Evolutionary conservation across 768 basidiomycete species (phyloP).

Genomic region (Naganishia randhawae): DNA sequence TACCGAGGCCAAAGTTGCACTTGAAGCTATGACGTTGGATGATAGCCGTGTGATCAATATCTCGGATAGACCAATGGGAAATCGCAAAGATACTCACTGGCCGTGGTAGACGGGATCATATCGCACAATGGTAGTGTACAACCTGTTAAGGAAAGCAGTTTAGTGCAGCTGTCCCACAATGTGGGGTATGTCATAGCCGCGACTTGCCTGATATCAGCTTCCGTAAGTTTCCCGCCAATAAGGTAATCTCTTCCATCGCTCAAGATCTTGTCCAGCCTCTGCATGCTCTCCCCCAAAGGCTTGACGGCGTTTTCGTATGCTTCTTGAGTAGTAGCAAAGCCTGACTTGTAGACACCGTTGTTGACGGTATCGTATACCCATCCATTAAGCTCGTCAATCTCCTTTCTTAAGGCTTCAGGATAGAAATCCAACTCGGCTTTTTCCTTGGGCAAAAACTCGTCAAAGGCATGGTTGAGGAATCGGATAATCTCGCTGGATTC

Average conservation of each 20-base stretch:
- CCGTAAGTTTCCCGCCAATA: slow-evolving; percentile 73
- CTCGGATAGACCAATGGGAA: not conserved
- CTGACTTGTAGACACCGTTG: slow-evolving; percentile 70
- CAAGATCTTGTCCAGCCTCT: slow-evolving; percentile 73
- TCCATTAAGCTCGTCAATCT: slow-evolving; percentile 79
- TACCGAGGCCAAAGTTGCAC: slow-evolving; percentile 3
- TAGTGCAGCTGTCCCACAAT: too few species aligned
- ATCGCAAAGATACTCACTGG: not conserved
- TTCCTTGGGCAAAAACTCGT: slow-evolving; percentile 65
- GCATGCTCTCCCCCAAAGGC: slow-evolving; percentile 72
- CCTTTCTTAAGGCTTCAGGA: slow-evolving; percentile 63
- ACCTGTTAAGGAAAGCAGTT: slow-evolving; percentile 53
- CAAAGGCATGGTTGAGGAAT: slow-evolving; percentile 76
- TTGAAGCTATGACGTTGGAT: slow-evolving; percentile 39
- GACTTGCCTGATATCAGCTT: slow-evolving; percentile 50
- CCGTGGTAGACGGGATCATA: slow-evolving; percentile 35
- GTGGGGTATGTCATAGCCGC: too few species aligned
- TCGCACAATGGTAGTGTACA: slow-evolving; percentile 87
- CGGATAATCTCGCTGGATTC: slow-evolving; percentile 87
- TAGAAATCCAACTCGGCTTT: slow-evolving; percentile 65
- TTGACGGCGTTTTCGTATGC: slow-evolving; percentile 76
- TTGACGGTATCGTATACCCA: slow-evolving; percentile 53
- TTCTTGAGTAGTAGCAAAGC: slow-evolving; percentile 74
- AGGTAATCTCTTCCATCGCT: slow-evolving; percentile 71
- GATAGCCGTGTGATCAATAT: not conserved